Conservation (phyloP, 1,284 basidiomycete species). For the Apiotrichum gamsii region DNA sequence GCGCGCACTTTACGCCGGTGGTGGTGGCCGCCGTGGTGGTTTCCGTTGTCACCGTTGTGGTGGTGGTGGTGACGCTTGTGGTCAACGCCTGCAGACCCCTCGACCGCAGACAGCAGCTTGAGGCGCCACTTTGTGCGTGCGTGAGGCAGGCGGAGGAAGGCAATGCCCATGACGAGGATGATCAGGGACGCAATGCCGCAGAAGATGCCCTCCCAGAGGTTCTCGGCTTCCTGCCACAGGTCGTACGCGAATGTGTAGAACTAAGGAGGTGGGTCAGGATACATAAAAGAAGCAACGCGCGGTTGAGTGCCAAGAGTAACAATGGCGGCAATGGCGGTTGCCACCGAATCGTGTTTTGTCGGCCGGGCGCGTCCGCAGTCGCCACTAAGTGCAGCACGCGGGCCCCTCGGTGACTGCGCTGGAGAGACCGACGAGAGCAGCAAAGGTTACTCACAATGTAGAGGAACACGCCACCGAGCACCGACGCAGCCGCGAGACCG, state of each 20-base stretch:
- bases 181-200: slow-evolving; percentile 58
- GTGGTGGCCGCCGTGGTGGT: neutral
- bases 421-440: neutral
- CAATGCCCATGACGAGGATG: slow-evolving; percentile 58
- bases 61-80: slow-evolving; percentile 9
- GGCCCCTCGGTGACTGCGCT: too few relatives aligned
- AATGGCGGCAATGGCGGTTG: neutral
- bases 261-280: slow-evolving; percentile 14
- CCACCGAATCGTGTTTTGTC: too few relatives aligned
- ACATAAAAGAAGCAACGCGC: too few relatives aligned
- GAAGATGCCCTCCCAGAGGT: slow-evolving; percentile 60
- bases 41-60: too few relatives aligned
- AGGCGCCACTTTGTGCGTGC: slow-evolving; percentile 81
- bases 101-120: slow-evolving; percentile 71
- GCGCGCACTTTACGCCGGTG: slow-evolving; percentile 11
- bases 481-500: slow-evolving; percentile 65
- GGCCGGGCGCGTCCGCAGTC: too few relatives aligned
- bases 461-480: slow-evolving; percentile 54
- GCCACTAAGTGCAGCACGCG: too few relatives aligned
- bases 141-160: slow-evolving; percentile 65
- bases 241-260: slow-evolving; percentile 51
- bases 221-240: slow-evolving; percentile 60
- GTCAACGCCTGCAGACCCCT: slow-evolving; percentile 36
- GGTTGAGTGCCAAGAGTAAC: too few relatives aligned
- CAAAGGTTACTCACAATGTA: slow-evolving; percentile 47